Evolutionary conservation across 495 filamentous ascomycete species (phyloP).

Genomic region (Lasiosphaeria ovina): DNA sequence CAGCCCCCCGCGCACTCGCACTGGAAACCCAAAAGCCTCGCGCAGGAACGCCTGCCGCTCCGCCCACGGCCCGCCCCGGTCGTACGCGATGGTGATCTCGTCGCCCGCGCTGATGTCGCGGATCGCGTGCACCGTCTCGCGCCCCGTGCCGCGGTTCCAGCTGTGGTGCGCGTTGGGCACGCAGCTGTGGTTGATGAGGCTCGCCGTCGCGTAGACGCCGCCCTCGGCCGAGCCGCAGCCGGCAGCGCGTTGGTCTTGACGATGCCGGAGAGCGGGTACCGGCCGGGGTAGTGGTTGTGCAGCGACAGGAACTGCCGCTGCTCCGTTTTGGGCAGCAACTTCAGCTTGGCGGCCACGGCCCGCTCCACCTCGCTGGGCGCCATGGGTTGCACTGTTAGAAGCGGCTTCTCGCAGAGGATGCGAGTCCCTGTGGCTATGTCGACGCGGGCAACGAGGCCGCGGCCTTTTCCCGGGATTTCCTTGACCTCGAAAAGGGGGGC

Average conservation of each 20-base stretch:
- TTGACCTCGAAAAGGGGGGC: background rate
- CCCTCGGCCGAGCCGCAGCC: background rate
- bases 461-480: background rate
- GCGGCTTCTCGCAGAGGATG: background rate
- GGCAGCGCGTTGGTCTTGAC: background rate
- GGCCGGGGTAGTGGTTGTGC: background rate
- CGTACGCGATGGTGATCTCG: background rate
- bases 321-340: background rate
- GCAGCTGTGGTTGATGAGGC: background rate
- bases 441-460: background rate
- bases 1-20: background rate
- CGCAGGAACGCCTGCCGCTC: too few species aligned
- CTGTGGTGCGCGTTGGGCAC: background rate
- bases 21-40: too few species aligned
- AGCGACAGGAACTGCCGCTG: background rate
- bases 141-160: background rate
- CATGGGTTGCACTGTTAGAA: background rate
- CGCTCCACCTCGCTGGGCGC: background rate
- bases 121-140: background rate
- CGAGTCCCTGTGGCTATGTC: background rate
- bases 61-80: background rate
- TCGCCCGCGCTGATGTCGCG: background rate
- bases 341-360: background rate
- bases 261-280: background rate
- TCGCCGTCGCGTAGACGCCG: background rate